These are phyloP conservation scores for Chytridiales sp. DNA, from an alignment of 371 early-diverging fungal species.

Conservation along the genomic window DNA sequence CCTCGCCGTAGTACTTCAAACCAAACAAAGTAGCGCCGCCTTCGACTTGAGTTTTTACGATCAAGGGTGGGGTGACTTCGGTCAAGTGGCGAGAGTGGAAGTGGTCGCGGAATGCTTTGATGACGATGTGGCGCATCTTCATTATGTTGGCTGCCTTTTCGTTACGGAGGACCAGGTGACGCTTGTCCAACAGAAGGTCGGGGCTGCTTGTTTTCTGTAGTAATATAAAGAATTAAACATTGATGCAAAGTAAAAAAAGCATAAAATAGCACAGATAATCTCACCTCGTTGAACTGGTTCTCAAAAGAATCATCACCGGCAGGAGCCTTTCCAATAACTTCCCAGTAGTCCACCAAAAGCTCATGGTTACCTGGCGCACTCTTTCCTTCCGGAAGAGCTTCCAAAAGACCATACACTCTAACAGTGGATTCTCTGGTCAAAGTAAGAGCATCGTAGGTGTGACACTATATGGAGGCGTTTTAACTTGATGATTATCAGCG, in stretches of 20 bases:
- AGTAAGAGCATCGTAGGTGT: constrained; percentile 91
- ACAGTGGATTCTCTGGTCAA: constrained; percentile 92
- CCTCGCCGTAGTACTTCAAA: constrained; percentile 97
- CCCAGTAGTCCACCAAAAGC: constrained; percentile 95
- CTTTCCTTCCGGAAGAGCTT: constrained; percentile 90
- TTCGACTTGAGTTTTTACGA: constrained; percentile 99
- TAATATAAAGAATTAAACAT: background rate
- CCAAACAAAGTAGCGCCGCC: constrained; percentile 98
- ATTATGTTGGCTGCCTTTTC: constrained; percentile 89
- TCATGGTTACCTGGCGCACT: constrained; percentile 96
- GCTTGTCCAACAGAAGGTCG: constrained; percentile 86
- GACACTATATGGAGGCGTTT: constrained; percentile 61
- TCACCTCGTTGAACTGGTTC: constrained; percentile 78
- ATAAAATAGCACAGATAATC: background rate
- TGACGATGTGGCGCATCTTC: constrained; percentile 83
- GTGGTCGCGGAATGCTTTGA: constrained; percentile 94
- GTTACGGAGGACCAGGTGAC: constrained; percentile 97
- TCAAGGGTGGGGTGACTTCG: constrained; percentile 98
- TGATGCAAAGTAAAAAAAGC: constrained; percentile 14
- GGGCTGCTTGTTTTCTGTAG: constrained; percentile 62
- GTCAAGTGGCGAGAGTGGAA: constrained; percentile 80
- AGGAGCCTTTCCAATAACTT: constrained; percentile 89
- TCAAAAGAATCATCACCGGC: constrained; percentile 92
- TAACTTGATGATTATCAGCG: background rate
- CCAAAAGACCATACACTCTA: constrained; percentile 81